phyloP scores from a whole-genome alignment of 345 rosid species.

The Citrus medica region DNA sequence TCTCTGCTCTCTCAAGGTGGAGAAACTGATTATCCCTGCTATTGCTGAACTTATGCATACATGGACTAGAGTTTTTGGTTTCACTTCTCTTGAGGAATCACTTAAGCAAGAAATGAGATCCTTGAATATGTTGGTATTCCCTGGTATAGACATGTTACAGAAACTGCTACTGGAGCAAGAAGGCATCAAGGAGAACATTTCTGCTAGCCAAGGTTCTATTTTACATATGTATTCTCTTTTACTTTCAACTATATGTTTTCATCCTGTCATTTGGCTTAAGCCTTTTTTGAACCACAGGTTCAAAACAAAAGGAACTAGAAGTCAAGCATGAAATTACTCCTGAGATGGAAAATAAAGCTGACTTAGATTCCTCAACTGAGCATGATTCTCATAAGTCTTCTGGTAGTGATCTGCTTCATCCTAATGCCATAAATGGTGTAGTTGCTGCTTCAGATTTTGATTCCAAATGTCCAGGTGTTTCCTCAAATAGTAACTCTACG shows the following conservation, averaged over 20 bases:
- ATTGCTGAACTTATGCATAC: constrained; percentile 68
- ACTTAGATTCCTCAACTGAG: constrained; percentile 31
- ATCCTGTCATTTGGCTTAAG: not conserved
- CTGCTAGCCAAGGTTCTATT: constrained; percentile 30
- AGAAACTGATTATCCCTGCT: constrained; percentile 78
- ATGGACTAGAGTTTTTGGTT: constrained; percentile 78
- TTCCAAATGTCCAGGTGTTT: constrained; percentile 21
- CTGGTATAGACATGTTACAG: constrained; percentile 78
- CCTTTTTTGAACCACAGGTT: constrained; percentile 10
- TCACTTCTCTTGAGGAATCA: constrained; percentile 46
- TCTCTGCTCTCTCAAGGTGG: constrained; percentile 60
- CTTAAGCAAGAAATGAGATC: constrained; percentile 51
- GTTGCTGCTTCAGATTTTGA: constrained; percentile 23
- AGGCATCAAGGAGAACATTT: constrained; percentile 22
- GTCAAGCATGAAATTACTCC: constrained; percentile 10
- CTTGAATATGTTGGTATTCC: constrained; percentile 78
- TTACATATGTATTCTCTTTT: not conserved
- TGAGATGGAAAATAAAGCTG: constrained; percentile 26
- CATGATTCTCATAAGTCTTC: constrained; percentile 22
- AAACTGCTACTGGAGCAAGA: constrained; percentile 45
- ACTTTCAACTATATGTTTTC: not conserved
- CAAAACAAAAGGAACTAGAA: constrained; percentile 8
- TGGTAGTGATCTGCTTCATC: constrained; percentile 20
- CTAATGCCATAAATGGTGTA: constrained; percentile 22
- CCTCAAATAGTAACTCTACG: constrained; percentile 17